Percentiles rank a stretch among this genome's conserved stretches.
phyloP scores from a whole-genome alignment of 805 yeast species.

The Saturnispora sekii region DNA sequence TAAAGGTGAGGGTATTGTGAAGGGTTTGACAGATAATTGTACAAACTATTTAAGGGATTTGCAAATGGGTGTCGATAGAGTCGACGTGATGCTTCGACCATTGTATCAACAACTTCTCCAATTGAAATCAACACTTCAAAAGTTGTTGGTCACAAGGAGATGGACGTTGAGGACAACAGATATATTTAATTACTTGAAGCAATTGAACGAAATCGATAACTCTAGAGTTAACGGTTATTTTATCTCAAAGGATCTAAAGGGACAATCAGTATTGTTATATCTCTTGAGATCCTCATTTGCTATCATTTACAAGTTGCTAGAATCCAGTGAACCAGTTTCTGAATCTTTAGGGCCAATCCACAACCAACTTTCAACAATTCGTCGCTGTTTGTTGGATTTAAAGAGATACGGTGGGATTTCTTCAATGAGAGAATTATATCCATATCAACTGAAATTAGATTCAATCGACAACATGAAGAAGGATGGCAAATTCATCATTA shows the following conservation, averaged over 20 bases:
- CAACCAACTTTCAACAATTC: constrained; percentile 85
- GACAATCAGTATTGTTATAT: constrained; percentile 59
- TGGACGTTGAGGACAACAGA: constrained; percentile 98
- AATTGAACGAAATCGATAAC: constrained; percentile 65
- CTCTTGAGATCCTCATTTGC: constrained; percentile 86
- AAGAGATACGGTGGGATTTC: constrained; percentile 89
- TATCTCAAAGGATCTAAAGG: constrained; percentile 32
- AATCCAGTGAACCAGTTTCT: constrained; percentile 89
- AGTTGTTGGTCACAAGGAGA: constrained; percentile 80
- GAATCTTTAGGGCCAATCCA: constrained; percentile 91
- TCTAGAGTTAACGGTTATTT: constrained; percentile 56
- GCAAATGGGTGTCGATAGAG: constrained; percentile 34
- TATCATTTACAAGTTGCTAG: constrained; percentile 76
- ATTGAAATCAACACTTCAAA: constrained; percentile 68
- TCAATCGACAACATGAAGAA: constrained; percentile 76
- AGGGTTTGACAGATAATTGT: constrained; percentile 78
- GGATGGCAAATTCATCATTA: constrained; percentile 89
- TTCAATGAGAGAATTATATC: constrained; percentile 82
- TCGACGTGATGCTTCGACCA: constrained; percentile 43
- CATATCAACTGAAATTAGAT: constrained; percentile 90
- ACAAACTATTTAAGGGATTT: constrained; percentile 65
- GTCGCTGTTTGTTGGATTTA: constrained; percentile 81
- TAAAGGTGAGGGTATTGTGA: constrained; percentile 40
- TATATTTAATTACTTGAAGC: constrained; percentile 71
- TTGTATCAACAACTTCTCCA: constrained; percentile 55